phyloP scores from a whole-genome alignment of 257 asterid genomes.

The Striga asiatica region DNA sequence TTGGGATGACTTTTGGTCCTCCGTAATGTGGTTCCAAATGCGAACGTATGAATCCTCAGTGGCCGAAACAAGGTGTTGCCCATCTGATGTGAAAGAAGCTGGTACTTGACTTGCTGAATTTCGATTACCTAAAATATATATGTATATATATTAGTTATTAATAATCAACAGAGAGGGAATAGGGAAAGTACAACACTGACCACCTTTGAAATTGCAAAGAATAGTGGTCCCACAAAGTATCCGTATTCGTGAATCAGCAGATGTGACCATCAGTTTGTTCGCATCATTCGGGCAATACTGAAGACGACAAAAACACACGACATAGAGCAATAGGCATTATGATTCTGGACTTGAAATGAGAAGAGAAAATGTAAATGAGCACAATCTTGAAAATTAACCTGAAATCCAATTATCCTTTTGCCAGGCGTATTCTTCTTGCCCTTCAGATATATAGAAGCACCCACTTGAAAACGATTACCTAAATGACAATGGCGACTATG shows the following conservation, averaged over 20 bases:
- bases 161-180: conserved; percentile 1
- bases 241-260: conserved; percentile 72
- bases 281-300: conserved; percentile 74
- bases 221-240: conserved; percentile 51
- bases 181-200: not conserved
- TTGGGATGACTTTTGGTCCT: conserved; percentile 31
- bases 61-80: conserved; percentile 61
- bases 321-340: not conserved
- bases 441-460: conserved; percentile 44
- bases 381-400: conserved; percentile 27
- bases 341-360: not conserved
- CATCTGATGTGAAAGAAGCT: conserved; percentile 77
- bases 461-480: conserved; percentile 65
- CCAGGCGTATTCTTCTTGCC: conserved; percentile 66
- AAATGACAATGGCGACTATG: not conserved
- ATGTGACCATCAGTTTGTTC: conserved; percentile 80
- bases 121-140: conserved; percentile 56
- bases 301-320: not conserved
- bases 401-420: conserved; percentile 80
- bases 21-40: conserved; percentile 52
- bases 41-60: conserved; percentile 60
- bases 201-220: conserved; percentile 72
- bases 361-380: not conserved
- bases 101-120: conserved; percentile 49
- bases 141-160: not conserved